Conservation (phyloP, 2,329 filamentous ascomycete species). For the Sphaerulina musiva region DNA sequence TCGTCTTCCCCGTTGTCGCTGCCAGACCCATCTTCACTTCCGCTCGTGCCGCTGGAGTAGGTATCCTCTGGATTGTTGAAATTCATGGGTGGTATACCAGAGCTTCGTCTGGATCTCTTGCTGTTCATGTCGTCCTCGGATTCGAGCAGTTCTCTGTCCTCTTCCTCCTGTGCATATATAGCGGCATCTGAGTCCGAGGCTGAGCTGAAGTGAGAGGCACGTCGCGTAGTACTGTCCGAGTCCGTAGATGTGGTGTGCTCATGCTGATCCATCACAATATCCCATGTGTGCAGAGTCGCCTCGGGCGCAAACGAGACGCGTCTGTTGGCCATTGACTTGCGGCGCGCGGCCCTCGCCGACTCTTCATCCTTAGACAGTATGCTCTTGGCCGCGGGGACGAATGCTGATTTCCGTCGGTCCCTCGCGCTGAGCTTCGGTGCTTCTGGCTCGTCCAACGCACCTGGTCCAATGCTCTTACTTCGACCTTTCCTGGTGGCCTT, state of each 20-base stretch:
- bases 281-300: slow-evolving; percentile 94
- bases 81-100: slow-evolving; percentile 58
- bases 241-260: slow-evolving; percentile 74
- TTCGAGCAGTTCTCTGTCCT: slow-evolving; percentile 36
- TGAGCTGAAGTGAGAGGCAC: slow-evolving; percentile 55
- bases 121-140: slow-evolving; percentile 62
- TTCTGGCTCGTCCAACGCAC: slow-evolving; percentile 69
- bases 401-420: slow-evolving; percentile 39
- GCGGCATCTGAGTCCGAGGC: slow-evolving; percentile 43
- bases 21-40: slow-evolving; percentile 35
- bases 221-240: slow-evolving; percentile 64
- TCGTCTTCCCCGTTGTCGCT: slow-evolving; percentile 50
- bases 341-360: slow-evolving; percentile 60
- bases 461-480: slow-evolving; percentile 93
- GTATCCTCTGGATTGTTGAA: slow-evolving; percentile 60
- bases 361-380: slow-evolving; percentile 55
- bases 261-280: slow-evolving; percentile 77
- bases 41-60: slow-evolving; percentile 70
- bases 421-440: slow-evolving; percentile 43
- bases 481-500: slow-evolving; percentile 60
- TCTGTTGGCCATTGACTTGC: slow-evolving; percentile 70
- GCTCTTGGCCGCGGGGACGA: slow-evolving; percentile 46
- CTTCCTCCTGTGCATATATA: slow-evolving; percentile 51
- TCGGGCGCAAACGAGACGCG: slow-evolving; percentile 96
- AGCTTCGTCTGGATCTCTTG: slow-evolving; percentile 56